Conservation (phyloP, 2,329 filamentous ascomycete genomes). For the Trichoderma polysporum region DNA sequence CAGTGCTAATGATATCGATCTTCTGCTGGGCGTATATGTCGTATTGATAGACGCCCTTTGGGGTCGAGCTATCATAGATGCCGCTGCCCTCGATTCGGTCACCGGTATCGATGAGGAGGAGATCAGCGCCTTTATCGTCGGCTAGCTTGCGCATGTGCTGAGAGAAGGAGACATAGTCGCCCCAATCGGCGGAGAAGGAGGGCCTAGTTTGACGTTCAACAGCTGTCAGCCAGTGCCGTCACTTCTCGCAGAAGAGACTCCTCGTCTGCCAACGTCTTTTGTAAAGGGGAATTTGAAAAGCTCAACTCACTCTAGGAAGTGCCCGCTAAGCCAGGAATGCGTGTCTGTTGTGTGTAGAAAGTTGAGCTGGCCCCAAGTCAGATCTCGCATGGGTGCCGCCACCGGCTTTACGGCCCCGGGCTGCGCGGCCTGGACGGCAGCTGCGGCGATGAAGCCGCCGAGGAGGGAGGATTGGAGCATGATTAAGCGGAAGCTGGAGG, state of each 20-base stretch:
- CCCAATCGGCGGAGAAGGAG: conserved; percentile 95
- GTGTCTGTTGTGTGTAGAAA: conserved; percentile 96
- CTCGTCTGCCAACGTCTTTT: not conserved
- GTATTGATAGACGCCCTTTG: conserved; percentile 85
- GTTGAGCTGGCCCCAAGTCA: conserved; percentile 93
- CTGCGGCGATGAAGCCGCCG: conserved; percentile 36
- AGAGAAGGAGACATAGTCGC: conserved; percentile 93
- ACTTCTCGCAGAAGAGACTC: too few relatives aligned
- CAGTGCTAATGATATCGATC: conserved; percentile 81
- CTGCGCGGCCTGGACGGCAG: conserved; percentile 57
- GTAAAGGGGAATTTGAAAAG: not conserved
- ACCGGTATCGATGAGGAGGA: conserved; percentile 93
- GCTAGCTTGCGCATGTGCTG: conserved; percentile 76
- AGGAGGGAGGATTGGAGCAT: conserved; percentile 31
- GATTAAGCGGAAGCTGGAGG: conserved; percentile 17
- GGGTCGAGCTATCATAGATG: conserved; percentile 83
- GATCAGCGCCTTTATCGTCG: conserved; percentile 74
- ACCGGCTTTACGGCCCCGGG: conserved; percentile 77
- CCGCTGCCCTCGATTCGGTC: conserved; percentile 94
- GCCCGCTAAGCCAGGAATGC: conserved; percentile 93
- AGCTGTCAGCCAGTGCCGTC: not conserved
- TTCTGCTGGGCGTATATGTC: conserved; percentile 81
- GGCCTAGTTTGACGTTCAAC: conserved; percentile 51
- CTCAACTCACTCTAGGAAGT: conserved; percentile 76
- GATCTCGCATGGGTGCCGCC: conserved; percentile 75